phyloP scores from a whole-genome alignment of 2,329 filamentous ascomycete species.

The Aspergillus oerlinghausenensis region DNA sequence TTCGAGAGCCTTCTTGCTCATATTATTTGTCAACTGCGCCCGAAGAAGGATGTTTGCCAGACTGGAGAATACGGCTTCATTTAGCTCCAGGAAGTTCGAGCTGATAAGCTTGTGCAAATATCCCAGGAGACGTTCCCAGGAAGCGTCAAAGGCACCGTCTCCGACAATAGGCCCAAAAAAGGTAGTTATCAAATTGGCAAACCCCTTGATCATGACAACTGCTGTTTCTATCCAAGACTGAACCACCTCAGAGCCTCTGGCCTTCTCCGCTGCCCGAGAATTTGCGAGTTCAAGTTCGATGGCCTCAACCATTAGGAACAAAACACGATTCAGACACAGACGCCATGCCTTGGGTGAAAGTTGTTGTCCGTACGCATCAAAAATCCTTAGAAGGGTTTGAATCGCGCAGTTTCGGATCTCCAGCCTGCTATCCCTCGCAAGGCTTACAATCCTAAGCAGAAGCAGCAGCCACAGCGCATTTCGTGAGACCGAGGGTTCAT shows the following conservation, averaged over 20 bases:
- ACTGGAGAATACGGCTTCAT: constrained; percentile 66
- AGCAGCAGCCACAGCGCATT: constrained; percentile 35
- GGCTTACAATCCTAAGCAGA: constrained; percentile 34
- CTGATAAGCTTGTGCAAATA: constrained; percentile 63
- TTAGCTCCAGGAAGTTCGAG: constrained; percentile 63
- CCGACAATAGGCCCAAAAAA: constrained; percentile 69
- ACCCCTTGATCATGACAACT: constrained; percentile 67
- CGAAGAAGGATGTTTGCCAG: constrained; percentile 56
- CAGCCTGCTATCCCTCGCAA: constrained; percentile 36
- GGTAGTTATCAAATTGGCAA: constrained; percentile 67
- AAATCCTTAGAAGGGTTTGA: constrained; percentile 84
- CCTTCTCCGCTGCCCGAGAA: constrained; percentile 9
- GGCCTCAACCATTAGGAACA: constrained; percentile 71
- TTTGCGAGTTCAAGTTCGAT: constrained; percentile 53
- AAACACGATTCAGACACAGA: constrained; percentile 72
- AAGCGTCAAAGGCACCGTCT: constrained; percentile 61
- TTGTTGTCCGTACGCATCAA: constrained; percentile 83
- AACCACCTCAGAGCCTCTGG: constrained; percentile 23
- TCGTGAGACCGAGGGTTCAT: constrained; percentile 55
- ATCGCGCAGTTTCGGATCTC: constrained; percentile 61
- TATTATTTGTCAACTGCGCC: constrained; percentile 40
- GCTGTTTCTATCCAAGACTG: constrained; percentile 70
- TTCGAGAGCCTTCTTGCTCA: constrained; percentile 49
- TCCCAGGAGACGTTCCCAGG: constrained; percentile 70
- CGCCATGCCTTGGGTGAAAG: constrained; percentile 76